Conservation (phyloP, 2,329 filamentous ascomycete genomes). For the Talaromyces atroroseus region DNA sequence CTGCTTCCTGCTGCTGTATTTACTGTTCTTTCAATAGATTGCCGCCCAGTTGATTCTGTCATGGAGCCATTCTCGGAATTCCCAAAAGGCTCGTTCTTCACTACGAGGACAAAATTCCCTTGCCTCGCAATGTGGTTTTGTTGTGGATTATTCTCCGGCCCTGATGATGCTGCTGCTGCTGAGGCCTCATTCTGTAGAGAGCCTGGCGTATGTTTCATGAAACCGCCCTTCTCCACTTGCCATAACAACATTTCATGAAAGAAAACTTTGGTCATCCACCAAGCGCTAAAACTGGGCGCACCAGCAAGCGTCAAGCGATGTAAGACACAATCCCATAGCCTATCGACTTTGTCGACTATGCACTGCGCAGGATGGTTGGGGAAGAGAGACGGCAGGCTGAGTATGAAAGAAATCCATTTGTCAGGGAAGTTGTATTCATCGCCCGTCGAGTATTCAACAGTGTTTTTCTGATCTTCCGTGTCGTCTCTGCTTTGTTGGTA, state of each 20-base stretch:
- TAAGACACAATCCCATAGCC: conserved; percentile 40
- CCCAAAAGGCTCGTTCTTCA: conserved; percentile 38
- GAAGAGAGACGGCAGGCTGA: conserved; percentile 36
- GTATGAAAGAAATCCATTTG: conserved; percentile 42
- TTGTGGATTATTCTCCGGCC: conserved; percentile 16
- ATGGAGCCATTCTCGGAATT: conserved; percentile 1
- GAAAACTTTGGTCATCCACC: conserved; percentile 81
- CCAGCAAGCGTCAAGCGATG: conserved; percentile 41
- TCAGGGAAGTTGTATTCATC: conserved; percentile 46
- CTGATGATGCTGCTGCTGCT: conserved; percentile 20
- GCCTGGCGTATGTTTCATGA: conserved; percentile 56
- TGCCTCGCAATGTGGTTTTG: conserved; percentile 18
- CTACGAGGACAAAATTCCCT: conserved; percentile 17
- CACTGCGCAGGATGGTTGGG: conserved; percentile 39
- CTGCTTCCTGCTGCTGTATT: not conserved
- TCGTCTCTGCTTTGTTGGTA: conserved; percentile 31
- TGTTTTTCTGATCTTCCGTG: conserved; percentile 26
- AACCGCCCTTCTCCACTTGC: conserved; percentile 83
- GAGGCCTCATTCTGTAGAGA: conserved; percentile 26
- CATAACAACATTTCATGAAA: conserved; percentile 92
- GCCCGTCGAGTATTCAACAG: conserved; percentile 31
- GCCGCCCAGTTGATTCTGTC: not conserved
- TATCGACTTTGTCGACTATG: conserved; percentile 41
- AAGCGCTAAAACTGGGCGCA: conserved; percentile 44
- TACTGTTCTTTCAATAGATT: not conserved